phyloP scores from a whole-genome alignment of 2,329 filamentous ascomycete genomes.

The Diaporthe ilicicola region DNA sequence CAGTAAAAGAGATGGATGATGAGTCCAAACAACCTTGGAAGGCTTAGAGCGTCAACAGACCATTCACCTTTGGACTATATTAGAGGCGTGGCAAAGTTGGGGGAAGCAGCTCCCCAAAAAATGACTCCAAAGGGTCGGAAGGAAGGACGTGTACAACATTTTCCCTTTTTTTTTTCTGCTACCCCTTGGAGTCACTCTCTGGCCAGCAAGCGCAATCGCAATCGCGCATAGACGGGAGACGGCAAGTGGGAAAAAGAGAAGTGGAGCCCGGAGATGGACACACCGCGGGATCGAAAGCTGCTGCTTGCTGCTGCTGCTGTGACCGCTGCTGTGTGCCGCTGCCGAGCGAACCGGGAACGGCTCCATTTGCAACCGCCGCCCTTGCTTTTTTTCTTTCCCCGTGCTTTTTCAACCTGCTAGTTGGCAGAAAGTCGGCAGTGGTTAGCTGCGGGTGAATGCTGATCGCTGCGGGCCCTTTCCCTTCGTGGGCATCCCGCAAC shows the following conservation, averaged over 20 bases:
- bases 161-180: neutral
- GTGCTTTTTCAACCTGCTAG: neutral
- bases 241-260: neutral
- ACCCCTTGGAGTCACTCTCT: neutral
- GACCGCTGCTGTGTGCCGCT: too few relatives aligned
- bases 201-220: neutral
- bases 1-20: neutral
- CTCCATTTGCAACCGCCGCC: conserved; percentile 20
- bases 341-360: conserved; percentile 2
- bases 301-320: too few relatives aligned
- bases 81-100: neutral
- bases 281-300: neutral
- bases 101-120: neutral
- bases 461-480: neutral
- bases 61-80: neutral
- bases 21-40: neutral
- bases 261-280: conserved; percentile 15
- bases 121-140: neutral
- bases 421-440: neutral
- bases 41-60: neutral
- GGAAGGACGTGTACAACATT: neutral
- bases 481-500: conserved; percentile 9
- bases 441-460: neutral
- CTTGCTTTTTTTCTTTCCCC: neutral
- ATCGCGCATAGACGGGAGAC: conserved; percentile 5